Evolutionary conservation across 768 basidiomycete species (phyloP).

Genomic region (Heimioporus sp.): DNA sequence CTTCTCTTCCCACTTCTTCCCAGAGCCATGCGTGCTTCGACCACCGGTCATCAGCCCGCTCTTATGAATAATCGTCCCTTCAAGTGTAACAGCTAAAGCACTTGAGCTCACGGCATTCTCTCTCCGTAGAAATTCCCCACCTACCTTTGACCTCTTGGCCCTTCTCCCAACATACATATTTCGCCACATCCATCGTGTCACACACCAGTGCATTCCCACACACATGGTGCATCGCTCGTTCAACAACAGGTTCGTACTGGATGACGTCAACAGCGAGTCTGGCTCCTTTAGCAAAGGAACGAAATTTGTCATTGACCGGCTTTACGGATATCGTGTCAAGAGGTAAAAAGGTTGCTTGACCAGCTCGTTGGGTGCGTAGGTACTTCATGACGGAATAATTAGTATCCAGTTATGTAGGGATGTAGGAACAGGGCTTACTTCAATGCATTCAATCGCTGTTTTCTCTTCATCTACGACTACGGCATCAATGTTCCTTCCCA

Average conservation of each 20-base stretch:
- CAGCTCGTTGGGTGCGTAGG: conserved; percentile 91
- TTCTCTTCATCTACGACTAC: conserved; percentile 97
- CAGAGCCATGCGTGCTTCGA: conserved; percentile 67
- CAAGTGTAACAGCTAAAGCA: conserved; percentile 83
- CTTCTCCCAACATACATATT: conserved; percentile 89
- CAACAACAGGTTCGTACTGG: conserved; percentile 77
- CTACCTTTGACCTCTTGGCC: conserved; percentile 95
- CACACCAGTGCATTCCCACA: conserved; percentile 95
- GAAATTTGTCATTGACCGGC: conserved; percentile 90
- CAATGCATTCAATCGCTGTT: conserved; percentile 96
- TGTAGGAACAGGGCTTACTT: conserved; percentile 46
- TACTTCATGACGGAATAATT: conserved; percentile 50
- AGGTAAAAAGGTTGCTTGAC: conserved; percentile 96
- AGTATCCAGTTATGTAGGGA: not conserved
- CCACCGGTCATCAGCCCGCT: conserved; percentile 98
- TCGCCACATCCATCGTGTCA: conserved; percentile 92
- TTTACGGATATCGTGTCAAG: conserved; percentile 97
- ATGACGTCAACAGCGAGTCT: conserved; percentile 86
- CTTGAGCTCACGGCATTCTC: not conserved
- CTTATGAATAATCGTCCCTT: conserved; percentile 97
- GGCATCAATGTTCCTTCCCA: conserved; percentile 93
- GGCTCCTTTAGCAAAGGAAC: conserved; percentile 86
- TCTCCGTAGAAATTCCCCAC: conserved; percentile 32
- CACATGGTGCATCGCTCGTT: conserved; percentile 94
- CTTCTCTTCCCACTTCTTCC: conserved; percentile 92